Evolutionary conservation across 768 basidiomycete genomes (phyloP), one percentile per base, ranked within the genome.

Genomic region (Leucogyrophana mollusca): DNA sequence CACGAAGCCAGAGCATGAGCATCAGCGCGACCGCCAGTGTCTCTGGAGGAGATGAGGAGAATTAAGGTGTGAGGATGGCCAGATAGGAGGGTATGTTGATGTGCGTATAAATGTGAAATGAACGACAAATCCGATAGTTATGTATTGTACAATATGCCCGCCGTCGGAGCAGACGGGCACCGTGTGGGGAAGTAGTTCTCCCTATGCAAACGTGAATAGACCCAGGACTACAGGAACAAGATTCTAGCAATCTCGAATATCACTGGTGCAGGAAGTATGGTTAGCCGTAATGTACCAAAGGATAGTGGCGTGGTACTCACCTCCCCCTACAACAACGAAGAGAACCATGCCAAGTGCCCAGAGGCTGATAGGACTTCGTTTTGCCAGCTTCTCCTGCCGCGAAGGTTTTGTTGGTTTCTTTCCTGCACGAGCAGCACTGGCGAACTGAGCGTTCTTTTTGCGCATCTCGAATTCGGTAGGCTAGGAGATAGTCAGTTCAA

Each of bases 381-480:
- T 88, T 30, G 76, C 74, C 30, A 87, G 69, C 53, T 73, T 74
- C 47, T 92, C 87, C 55, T 85, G 81, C 49, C 85, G 76, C 42
- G 89, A 90, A 10, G 74, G 73, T 53, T 86, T 84, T 49, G 79
- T 76, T 2, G 86, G 79, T 38, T 87, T 87, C 74, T 89, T 91
- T 56, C 90, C 90, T 30, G 78, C 66, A 52, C 79, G 80, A 52
- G 80, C 83, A 50, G 83, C 81, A 49, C 75, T 80, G 33, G 84
- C 86, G 67, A 93, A 93, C 68, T 90, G 85, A 47, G 76, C 77
- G 65, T 91, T 93, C 65, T 81, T 80, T 59, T 82, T 80, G 56
- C 87, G 83, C 68, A 90, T 76, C 58, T 91, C 89, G 62, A 87
- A 90, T 73, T 87, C 80, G 45, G 85, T 88, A 43, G 88, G 87